Conservation (phyloP, 805 yeast species). For the Candida ovalis region DNA sequence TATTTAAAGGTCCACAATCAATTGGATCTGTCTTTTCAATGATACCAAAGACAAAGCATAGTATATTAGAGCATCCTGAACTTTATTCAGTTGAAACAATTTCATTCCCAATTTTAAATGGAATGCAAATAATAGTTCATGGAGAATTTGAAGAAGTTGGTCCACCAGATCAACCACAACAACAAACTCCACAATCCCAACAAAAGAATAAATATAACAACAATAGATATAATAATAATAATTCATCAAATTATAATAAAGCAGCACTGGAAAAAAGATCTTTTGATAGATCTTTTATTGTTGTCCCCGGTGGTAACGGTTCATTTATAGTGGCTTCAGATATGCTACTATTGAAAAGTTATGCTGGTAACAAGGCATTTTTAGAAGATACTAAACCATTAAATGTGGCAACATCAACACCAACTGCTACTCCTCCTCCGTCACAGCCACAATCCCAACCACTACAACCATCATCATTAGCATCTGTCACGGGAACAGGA, state of each 20-base stretch:
- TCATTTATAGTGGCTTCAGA: constrained; percentile 85
- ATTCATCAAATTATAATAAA: constrained; percentile 7
- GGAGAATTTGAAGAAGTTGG: constrained; percentile 77
- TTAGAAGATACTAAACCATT: constrained; percentile 2
- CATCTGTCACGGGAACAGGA: background rate
- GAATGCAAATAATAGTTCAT: constrained; percentile 75
- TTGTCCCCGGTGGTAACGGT: constrained; percentile 66
- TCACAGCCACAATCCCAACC: constrained; percentile 1
- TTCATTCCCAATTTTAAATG: constrained; percentile 67
- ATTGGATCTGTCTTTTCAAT: constrained; percentile 59
- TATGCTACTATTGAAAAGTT: constrained; percentile 62
- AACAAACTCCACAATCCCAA: constrained; percentile 8
- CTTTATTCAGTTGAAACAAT: constrained; percentile 75
- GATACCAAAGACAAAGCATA: constrained; percentile 79
- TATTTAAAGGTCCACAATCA: constrained; percentile 65
- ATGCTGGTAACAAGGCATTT: constrained; percentile 59
- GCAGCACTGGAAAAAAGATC: constrained; percentile 57
- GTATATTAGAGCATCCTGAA: constrained; percentile 56
- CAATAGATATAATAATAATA: constrained; percentile 23
- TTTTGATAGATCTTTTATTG: constrained; percentile 81
- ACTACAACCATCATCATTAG: constrained; percentile 6
- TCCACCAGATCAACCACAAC: constrained; percentile 40
- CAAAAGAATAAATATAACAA: constrained; percentile 9
- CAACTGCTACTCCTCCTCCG: constrained; percentile 14
- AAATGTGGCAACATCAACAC: constrained; percentile 14